Evolutionary conservation across 148 eudicot species (phyloP).

Genomic region (Chenopodium berlandieri): DNA sequence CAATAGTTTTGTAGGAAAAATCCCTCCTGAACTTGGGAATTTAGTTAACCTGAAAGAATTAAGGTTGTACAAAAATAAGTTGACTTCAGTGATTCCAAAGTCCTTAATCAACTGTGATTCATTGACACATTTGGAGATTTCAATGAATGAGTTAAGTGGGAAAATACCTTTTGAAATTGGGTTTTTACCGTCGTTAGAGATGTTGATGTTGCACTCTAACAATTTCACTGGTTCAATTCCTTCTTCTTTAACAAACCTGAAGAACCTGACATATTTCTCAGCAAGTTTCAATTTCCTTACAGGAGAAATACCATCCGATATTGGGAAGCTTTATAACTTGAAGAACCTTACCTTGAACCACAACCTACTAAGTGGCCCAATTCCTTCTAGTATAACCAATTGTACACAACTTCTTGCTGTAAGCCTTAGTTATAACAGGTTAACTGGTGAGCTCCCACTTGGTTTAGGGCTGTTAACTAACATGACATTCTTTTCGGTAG

Average conservation of each 20-base stretch:
- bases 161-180: slow-evolving; percentile 50
- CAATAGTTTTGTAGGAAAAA: slow-evolving; percentile 53
- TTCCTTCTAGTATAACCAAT: slow-evolving; percentile 64
- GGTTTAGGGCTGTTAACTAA: slow-evolving; percentile 54
- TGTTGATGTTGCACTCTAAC: slow-evolving; percentile 64
- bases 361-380: slow-evolving; percentile 57
- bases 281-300: slow-evolving; percentile 59
- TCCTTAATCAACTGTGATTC: slow-evolving; percentile 50
- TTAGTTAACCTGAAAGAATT: slow-evolving; percentile 46
- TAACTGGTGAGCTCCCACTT: slow-evolving; percentile 59
- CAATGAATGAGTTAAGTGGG: slow-evolving; percentile 58
- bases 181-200: slow-evolving; percentile 47
- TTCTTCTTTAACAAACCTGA: slow-evolving; percentile 47
- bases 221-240: slow-evolving; percentile 66
- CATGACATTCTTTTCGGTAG: slow-evolving; percentile 54
- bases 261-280: slow-evolving; percentile 57
- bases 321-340: slow-evolving; percentile 63
- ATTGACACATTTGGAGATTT: slow-evolving; percentile 56
- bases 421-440: slow-evolving; percentile 35
- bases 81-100: slow-evolving; percentile 58
- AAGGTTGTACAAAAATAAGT: slow-evolving; percentile 45
- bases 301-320: slow-evolving; percentile 65
- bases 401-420: slow-evolving; percentile 55
- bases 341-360: slow-evolving; percentile 40
- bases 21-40: slow-evolving; percentile 68